These are phyloP conservation scores for Quercus variabilis DNA, from an alignment of 306 rosid species.

Conservation along the genomic window DNA sequence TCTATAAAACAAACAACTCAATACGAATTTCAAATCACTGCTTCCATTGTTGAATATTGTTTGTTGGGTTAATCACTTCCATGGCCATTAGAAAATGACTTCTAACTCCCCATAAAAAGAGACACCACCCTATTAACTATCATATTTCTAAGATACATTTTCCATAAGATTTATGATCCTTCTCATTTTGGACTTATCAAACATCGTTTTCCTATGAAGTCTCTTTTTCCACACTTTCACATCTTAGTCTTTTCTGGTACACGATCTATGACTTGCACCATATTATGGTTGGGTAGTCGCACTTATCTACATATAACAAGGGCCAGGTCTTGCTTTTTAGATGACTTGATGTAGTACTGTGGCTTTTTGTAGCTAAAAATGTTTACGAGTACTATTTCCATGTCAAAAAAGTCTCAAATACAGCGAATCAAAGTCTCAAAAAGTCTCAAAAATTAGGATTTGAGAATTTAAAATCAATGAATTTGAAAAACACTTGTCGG, in stretches of 20 bases:
- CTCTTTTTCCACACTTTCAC: conserved; percentile 17
- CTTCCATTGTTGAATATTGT: not conserved
- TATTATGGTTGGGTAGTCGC: conserved; percentile 32
- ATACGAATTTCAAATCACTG: not conserved
- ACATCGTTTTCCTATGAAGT: conserved; percentile 53
- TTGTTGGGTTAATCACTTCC: not conserved
- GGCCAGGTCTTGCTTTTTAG: conserved; percentile 30
- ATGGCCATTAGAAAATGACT: not conserved
- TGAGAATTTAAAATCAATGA: too few species aligned
- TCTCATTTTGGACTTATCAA: conserved; percentile 29
- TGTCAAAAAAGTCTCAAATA: not conserved
- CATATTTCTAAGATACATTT: not conserved
- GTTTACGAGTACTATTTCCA: conserved; percentile 19
- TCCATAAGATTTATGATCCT: conserved; percentile 2
- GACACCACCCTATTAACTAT: not conserved
- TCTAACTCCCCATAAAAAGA: too few species aligned
- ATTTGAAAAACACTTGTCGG: too few species aligned
- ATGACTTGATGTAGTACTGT: conserved; percentile 7
- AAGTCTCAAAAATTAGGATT: too few species aligned
- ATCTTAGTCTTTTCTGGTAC: not conserved
- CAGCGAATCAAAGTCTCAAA: not conserved
- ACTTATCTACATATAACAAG: conserved; percentile 42
- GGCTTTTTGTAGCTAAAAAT: conserved; percentile 1
- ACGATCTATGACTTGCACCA: conserved; percentile 41
- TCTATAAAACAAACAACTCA: not conserved